These are phyloP conservation scores for Articulospora tetracladia DNA, from an alignment of 495 filamentous ascomycete species.

Conservation along the genomic window DNA sequence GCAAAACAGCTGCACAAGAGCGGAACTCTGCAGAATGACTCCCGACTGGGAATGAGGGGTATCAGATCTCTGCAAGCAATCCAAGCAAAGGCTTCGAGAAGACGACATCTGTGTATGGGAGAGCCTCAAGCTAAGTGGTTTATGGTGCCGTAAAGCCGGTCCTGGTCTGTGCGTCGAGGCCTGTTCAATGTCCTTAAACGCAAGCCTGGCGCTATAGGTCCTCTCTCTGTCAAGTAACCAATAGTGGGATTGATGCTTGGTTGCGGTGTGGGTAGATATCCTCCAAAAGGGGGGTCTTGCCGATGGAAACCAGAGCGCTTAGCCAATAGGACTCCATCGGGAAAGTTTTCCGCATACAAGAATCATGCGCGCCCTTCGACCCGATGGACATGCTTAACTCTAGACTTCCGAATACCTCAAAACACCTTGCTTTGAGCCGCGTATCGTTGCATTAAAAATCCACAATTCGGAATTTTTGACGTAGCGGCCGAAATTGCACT, in stretches of 20 bases:
- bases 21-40: neutral
- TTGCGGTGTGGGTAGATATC: neutral
- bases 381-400: neutral
- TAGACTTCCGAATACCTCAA: neutral
- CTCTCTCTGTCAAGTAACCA: too few species aligned
- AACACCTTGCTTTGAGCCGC: too few species aligned
- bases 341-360: neutral
- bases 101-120: neutral
- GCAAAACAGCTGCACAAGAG: neutral
- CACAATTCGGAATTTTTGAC: too few species aligned
- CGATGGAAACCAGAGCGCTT: neutral
- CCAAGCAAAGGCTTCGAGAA: neutral
- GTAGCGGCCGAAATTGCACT: too few species aligned
- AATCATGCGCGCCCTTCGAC: neutral
- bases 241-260: neutral
- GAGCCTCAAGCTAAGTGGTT: neutral
- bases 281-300: neutral
- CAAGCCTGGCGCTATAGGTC: too few species aligned
- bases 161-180: too few species aligned
- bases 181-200: too few species aligned
- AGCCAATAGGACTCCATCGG: neutral
- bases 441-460: too few species aligned
- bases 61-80: neutral
- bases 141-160: neutral
- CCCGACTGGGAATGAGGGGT: neutral